Conservation (phyloP, 2,329 filamentous ascomycete genomes). For the Cyanodermella asteris region DNA sequence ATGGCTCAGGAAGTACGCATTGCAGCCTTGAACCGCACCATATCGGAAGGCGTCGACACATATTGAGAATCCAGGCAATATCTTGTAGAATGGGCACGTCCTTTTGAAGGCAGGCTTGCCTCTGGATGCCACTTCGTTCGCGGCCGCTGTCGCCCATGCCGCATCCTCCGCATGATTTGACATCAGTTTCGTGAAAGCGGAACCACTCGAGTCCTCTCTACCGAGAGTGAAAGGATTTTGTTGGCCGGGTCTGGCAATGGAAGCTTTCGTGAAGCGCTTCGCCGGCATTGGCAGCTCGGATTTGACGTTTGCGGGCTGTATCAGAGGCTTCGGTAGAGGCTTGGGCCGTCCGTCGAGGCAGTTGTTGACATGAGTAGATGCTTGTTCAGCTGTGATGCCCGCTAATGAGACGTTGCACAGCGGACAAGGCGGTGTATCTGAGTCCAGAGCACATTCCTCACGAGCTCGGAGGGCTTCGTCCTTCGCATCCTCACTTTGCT, state of each 20-base stretch:
- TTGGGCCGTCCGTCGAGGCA: constrained; percentile 69
- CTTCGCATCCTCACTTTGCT: constrained; percentile 28
- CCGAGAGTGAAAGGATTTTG: constrained; percentile 48
- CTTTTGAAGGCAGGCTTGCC: constrained; percentile 74
- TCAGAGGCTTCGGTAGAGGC: constrained; percentile 19
- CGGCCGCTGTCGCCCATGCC: constrained; percentile 74
- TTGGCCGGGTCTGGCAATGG: constrained; percentile 57
- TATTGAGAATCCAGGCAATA: constrained; percentile 77
- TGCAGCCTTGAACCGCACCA: constrained; percentile 74
- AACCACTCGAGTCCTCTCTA: constrained; percentile 22
- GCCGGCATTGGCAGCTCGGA: not conserved
- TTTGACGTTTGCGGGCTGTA: constrained; percentile 8
- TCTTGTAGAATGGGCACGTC: constrained; percentile 96
- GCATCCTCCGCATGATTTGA: constrained; percentile 71
- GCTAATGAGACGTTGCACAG: constrained; percentile 49
- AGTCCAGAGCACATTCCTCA: constrained; percentile 6
- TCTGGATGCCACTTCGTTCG: constrained; percentile 51
- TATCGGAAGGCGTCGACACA: constrained; percentile 94
- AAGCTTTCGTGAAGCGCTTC: constrained; percentile 44
- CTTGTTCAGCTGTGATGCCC: constrained; percentile 41
- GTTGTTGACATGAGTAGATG: constrained; percentile 69
- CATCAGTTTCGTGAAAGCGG: constrained; percentile 88
- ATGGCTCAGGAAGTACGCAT: constrained; percentile 90
- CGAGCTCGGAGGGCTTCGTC: constrained; percentile 12
- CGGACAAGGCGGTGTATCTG: constrained; percentile 36